Conservation (phyloP, 306 rosid genomes). For the Ormosia emarginata region DNA sequence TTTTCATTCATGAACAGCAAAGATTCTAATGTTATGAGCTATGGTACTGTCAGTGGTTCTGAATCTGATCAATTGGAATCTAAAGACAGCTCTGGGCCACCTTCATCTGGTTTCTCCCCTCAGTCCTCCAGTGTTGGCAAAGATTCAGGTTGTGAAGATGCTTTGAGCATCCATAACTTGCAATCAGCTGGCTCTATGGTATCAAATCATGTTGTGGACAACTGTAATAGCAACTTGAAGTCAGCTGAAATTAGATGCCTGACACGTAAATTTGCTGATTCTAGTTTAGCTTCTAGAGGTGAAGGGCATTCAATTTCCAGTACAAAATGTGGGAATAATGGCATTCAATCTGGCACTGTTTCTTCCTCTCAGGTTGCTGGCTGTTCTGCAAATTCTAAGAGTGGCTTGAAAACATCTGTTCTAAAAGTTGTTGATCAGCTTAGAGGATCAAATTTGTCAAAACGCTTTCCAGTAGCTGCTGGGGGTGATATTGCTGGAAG, state of each 20-base stretch:
- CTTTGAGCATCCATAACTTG: slow-evolving; percentile 35
- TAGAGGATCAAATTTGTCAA: slow-evolving; percentile 69
- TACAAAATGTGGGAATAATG: slow-evolving; percentile 37
- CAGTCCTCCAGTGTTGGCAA: slow-evolving; percentile 24
- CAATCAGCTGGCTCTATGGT: slow-evolving; percentile 32
- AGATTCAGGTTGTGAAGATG: slow-evolving; percentile 32
- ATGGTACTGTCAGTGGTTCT: slow-evolving; percentile 20
- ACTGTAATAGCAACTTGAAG: slow-evolving; percentile 29
- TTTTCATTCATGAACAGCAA: slow-evolving; percentile 25
- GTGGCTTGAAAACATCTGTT: slow-evolving; percentile 70
- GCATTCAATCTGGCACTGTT: slow-evolving; percentile 35
- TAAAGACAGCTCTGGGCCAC: slow-evolving; percentile 36
- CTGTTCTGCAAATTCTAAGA: slow-evolving; percentile 50
- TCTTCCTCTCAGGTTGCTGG: slow-evolving; percentile 44
- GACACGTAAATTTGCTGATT: slow-evolving; percentile 22
- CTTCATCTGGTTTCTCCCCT: slow-evolving; percentile 21
- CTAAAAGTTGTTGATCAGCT: slow-evolving; percentile 79
- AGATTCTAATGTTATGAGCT: slow-evolving; percentile 19
- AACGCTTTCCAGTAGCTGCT: slow-evolving; percentile 30
- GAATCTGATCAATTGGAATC: slow-evolving; percentile 27
- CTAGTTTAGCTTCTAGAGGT: slow-evolving; percentile 38
- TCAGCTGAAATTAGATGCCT: slow-evolving; percentile 28
- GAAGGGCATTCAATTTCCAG: slow-evolving; percentile 27
- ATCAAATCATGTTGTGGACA: slow-evolving; percentile 38
- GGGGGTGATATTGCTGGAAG: slow-evolving; percentile 58